A percentile compares a stretch with the other conserved stretches of the same genome.
These are phyloP conservation scores for Tinospora cordifolia DNA, from an alignment of 164 flowering plant species.

Conservation along the genomic window DNA sequence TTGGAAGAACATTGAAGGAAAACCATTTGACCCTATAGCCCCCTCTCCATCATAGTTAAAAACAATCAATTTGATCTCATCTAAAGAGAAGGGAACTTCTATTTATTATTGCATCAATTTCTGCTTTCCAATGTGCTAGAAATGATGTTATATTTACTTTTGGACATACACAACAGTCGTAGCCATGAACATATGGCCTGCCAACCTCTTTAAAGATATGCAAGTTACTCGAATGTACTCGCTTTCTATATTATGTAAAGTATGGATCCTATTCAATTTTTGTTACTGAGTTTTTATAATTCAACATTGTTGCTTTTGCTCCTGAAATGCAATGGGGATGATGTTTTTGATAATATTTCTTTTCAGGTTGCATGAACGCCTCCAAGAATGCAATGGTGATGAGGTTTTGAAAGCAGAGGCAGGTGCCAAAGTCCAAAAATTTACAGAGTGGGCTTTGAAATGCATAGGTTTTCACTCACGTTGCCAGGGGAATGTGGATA, in stretches of 20 bases:
- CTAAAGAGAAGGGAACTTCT: too few relatives aligned
- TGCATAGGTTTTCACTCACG: slow-evolving; percentile 91
- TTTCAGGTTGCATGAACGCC: slow-evolving; percentile 82
- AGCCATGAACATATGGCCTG: not conserved
- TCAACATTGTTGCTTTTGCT: not conserved
- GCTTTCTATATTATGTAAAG: not conserved
- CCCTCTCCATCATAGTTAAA: too few relatives aligned
- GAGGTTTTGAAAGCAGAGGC: slow-evolving; percentile 93
- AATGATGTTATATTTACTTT: not conserved
- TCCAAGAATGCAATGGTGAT: slow-evolving; percentile 89
- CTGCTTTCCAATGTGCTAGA: not conserved
- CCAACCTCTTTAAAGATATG: not conserved
- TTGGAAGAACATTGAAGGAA: too few relatives aligned
- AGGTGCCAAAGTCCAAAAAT: slow-evolving; percentile 90
- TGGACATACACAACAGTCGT: not conserved
- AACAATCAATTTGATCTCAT: too few relatives aligned
- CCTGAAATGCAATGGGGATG: not conserved
- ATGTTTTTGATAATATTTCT: slow-evolving; percentile 7
- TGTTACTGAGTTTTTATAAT: not conserved
- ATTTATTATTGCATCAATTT: not conserved
- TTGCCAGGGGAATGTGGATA: slow-evolving; percentile 55
- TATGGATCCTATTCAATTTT: not conserved
- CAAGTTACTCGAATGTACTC: not conserved
- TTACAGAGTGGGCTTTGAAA: slow-evolving; percentile 94
- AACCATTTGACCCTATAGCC: too few relatives aligned